Evolutionary conservation across 192 early-diverging fungal species (phyloP), one percentile per base, ranked within the genome.

Genomic region (Obelidium mucronatum): DNA sequence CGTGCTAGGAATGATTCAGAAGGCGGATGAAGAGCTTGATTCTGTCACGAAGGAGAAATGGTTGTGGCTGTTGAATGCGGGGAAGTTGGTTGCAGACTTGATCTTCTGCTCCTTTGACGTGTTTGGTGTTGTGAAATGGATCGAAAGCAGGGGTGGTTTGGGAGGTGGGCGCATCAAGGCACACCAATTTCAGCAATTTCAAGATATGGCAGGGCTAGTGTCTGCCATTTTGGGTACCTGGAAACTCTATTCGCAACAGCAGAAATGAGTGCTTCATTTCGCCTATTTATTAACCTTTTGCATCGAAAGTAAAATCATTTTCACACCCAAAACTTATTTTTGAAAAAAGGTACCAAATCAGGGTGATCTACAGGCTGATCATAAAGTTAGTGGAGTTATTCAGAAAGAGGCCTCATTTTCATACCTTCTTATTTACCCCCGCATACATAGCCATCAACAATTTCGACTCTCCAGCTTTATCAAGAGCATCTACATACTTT

Each of bases 41-140:
- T 22, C 48, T 15, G 37, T 44, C 0, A 19, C 19, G 30, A 40
- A 51, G n/a, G 74, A 81, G 51, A 76, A 79, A n/a, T 86, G 90
- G 78, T 56, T 87, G 34, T 83, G 78, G 64, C 62, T 85, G 26
- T 69, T 92, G 1, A 90, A 90, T 2, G 80, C 90, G 26, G 74
- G 78, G 62, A 95, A 95, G 77, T 74, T 94, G 19, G 33, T 81
- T 22, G 87, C 89, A 66, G 94, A 95, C 78, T 87, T 87, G 67
- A 63, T 88, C 24, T 95, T 95, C 80, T 94, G 93, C 84, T 78
- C 87, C 72, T 74, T 78, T 42, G 83, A 80, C 73, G 87, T 81
- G 48, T 81, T 83, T 44, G 80, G 82, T 1, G 44, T 76, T 19
- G 70, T 72, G 24, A 72, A 56, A 36, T 15, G 30, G 37, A 55